These are phyloP conservation scores for Boletus insuetus DNA, from an alignment of 768 basidiomycete species.

Conservation along the genomic window DNA sequence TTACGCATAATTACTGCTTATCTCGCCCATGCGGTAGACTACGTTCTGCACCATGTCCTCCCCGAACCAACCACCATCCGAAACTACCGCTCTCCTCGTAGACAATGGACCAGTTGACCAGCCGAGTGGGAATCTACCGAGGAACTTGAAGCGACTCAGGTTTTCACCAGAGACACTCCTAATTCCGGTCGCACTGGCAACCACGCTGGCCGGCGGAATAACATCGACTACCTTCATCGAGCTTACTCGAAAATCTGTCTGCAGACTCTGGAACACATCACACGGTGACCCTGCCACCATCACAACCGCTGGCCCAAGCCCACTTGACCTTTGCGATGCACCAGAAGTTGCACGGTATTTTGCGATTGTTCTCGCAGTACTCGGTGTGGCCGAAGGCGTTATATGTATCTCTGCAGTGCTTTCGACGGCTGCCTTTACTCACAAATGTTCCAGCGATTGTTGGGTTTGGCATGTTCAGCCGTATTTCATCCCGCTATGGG, in stretches of 20 bases:
- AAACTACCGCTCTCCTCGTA: constrained; percentile 9
- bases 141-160: background rate
- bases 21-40: background rate
- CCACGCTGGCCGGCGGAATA: constrained; percentile 20
- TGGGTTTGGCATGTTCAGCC: constrained; percentile 21
- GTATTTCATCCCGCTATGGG: constrained; percentile 25
- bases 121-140: background rate
- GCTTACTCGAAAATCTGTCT: constrained; percentile 25
- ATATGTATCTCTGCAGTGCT: constrained; percentile 13
- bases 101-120: background rate
- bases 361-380: constrained; percentile 16
- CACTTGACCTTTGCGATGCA: constrained; percentile 17
- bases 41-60: constrained; percentile 11
- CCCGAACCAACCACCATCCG: constrained; percentile 2
- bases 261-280: constrained; percentile 21
- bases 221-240: constrained; percentile 26
- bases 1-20: background rate
- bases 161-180: constrained; percentile 21
- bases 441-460: constrained; percentile 20
- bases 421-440: background rate
- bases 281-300: constrained; percentile 10
- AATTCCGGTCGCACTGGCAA: constrained; percentile 26
- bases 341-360: constrained; percentile 23
- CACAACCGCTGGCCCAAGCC: constrained; percentile 2
- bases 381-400: constrained; percentile 17